Base-by-base conservation (phyloP, 495 filamentous ascomycete species). In the Talaromyces stipitatus region DNA sequence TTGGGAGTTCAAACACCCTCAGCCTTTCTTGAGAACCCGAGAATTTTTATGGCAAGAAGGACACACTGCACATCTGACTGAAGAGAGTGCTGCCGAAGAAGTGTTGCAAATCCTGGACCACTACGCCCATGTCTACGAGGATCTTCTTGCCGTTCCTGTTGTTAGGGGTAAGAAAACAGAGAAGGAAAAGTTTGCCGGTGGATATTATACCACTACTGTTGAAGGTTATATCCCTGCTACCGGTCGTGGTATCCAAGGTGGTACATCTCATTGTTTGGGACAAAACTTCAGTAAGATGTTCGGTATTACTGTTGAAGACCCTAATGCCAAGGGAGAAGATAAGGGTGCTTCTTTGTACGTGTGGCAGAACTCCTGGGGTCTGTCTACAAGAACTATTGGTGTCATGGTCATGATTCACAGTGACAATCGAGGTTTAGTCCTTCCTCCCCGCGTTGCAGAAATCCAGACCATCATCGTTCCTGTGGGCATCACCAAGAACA, bases 231-330 rank as follows among this genome's bases (percentile, higher is more conserved):
- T 97, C 62, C 89, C 94, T 18, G 79, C 88, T 45, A 97, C 92
- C 60, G 94, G 94, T 8, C 87, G 94, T 66, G 94, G 95, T 67
- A 97, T 98, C 61, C 95, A 98, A 72, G 94, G 90, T 59, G 94
- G 83, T 52, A 98, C 95, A 18, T 91, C 87, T 54, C 94, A 98
- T 69, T 92, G 89, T 66, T 81, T 98, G 1, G 94, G 94, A 27
- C 92, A 96, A 71, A 96, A 97, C 72, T 97, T 98, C 79, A 88
- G 85, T 68, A 96, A 90, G 72, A 98, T 98, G 94, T 98, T 97
- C 72, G 85, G 89, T 67, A 96, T 98, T 72, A 91, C 87, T 0
- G 92, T 98, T 16, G 92, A 98, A 71, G 91, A 97, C 65, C 95
- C 95, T 11, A 78, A 82, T 52, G 72, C 78, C 50, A 90, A 90